phyloP scores from a whole-genome alignment of 805 yeast genomes.

The Starmerella scarabaei region DNA sequence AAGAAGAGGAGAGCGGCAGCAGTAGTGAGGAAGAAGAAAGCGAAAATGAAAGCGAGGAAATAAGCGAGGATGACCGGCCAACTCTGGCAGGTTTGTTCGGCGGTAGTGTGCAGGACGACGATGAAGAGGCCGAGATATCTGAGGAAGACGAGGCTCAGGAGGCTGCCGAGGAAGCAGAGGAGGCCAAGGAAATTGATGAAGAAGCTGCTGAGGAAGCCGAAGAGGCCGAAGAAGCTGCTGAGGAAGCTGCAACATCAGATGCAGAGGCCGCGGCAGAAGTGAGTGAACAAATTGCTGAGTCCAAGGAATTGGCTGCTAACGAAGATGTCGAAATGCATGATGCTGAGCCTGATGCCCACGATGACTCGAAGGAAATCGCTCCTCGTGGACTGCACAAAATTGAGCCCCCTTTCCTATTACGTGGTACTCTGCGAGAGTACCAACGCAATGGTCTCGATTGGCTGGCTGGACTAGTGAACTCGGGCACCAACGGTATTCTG shows the following conservation, averaged over 20 bases:
- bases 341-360: conserved; percentile 6
- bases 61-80: conserved; percentile 2
- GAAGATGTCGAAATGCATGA: neutral
- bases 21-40: conserved; percentile 23
- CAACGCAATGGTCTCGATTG: conserved; percentile 95
- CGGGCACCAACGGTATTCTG: conserved; percentile 85
- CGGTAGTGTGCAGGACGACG: conserved; percentile 10
- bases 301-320: neutral
- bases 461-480: conserved; percentile 87
- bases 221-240: neutral
- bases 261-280: neutral
- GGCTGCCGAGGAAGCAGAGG: conserved; percentile 31
- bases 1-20: conserved; percentile 3
- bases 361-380: conserved; percentile 8
- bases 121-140: conserved; percentile 27
- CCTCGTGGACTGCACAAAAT: conserved; percentile 24
- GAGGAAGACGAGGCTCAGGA: conserved; percentile 14
- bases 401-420: conserved; percentile 55
- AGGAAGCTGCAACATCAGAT: neutral
- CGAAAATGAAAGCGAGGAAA: conserved; percentile 16
- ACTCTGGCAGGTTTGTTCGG: conserved; percentile 12
- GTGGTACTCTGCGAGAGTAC: conserved; percentile 77
- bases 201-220: conserved; percentile 15
- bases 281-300: neutral
- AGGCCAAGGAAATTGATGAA: conserved; percentile 20